phyloP scores from a whole-genome alignment of 495 filamentous ascomycete genomes.

The Xylaria grammica region DNA sequence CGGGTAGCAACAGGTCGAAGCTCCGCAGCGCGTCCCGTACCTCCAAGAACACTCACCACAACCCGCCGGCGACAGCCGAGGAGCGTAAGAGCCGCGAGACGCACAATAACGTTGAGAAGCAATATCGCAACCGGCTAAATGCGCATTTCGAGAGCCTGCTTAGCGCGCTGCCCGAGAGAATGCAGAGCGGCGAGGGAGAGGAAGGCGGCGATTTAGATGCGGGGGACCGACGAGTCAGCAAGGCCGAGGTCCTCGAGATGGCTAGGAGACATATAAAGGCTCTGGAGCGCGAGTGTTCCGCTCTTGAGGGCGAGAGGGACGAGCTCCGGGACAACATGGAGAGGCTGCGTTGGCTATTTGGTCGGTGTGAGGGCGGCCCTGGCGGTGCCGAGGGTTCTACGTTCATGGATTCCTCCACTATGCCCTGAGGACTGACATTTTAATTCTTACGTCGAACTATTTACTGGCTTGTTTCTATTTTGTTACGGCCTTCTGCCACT shows the following conservation, averaged over 20 bases:
- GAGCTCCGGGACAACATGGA: slow-evolving; percentile 38
- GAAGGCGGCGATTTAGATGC: slow-evolving; percentile 36
- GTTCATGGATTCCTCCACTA: slow-evolving; percentile 8
- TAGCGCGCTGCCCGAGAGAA: slow-evolving; percentile 45
- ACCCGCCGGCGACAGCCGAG: slow-evolving; percentile 39
- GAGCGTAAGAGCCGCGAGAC: slow-evolving; percentile 49
- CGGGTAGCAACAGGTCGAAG: slow-evolving; percentile 28
- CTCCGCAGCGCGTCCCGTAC: slow-evolving; percentile 49
- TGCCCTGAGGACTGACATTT: slow-evolving; percentile 2
- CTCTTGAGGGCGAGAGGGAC: slow-evolving; percentile 43
- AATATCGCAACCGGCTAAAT: slow-evolving; percentile 56
- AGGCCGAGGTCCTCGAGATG: slow-evolving; percentile 54
- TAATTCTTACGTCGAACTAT: neutral
- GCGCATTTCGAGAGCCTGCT: slow-evolving; percentile 52
- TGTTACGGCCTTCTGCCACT: neutral
- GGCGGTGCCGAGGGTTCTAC: slow-evolving; percentile 13
- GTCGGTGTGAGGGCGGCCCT: slow-evolving; percentile 30
- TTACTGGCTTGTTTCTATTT: neutral
- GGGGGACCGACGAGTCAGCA: slow-evolving; percentile 48
- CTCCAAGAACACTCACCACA: slow-evolving; percentile 45
- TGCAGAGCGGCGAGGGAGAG: slow-evolving; percentile 32
- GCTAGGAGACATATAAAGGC: slow-evolving; percentile 47
- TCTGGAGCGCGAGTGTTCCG: slow-evolving; percentile 43
- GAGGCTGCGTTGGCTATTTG: slow-evolving; percentile 38
- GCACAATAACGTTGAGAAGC: slow-evolving; percentile 55